phyloP scores from a whole-genome alignment of 768 basidiomycete species.

The Hygrophoropsis aurantiaca region DNA sequence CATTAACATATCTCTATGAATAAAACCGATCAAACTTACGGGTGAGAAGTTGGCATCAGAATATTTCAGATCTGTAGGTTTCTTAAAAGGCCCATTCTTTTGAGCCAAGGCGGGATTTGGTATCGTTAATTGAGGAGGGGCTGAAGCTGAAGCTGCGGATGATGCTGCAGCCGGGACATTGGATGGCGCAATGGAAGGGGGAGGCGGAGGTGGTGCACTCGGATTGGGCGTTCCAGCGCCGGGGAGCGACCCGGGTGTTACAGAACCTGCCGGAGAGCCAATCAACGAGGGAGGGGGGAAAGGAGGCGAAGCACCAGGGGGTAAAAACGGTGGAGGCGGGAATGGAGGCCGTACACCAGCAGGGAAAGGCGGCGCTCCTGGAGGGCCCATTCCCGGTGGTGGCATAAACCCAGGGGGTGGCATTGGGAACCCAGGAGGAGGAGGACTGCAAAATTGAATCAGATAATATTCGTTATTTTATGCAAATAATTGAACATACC shows the following conservation, averaged over 20 bases:
- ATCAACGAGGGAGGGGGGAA: constrained; percentile 24
- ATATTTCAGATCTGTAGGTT: constrained; percentile 72
- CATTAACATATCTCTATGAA: background rate
- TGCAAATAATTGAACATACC: constrained; percentile 38
- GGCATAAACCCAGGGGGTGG: constrained; percentile 43
- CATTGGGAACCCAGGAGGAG: constrained; percentile 55
- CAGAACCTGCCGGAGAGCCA: constrained; percentile 25
- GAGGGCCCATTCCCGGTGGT: constrained; percentile 35
- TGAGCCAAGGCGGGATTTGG: constrained; percentile 61
- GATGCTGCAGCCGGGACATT: constrained; percentile 19
- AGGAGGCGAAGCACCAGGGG: constrained; percentile 27
- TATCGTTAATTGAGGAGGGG: constrained; percentile 35
- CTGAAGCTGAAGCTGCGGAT: constrained; percentile 15
- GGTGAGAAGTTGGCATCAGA: constrained; percentile 77
- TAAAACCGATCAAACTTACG: constrained; percentile 40
- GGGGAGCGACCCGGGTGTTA: constrained; percentile 18
- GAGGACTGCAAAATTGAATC: constrained; percentile 32
- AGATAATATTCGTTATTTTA: constrained; percentile 14
- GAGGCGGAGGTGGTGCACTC: constrained; percentile 16
- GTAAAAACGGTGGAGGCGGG: constrained; percentile 35
- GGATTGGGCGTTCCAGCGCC: constrained; percentile 4
- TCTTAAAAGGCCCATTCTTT: constrained; percentile 74
- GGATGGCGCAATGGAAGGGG: constrained; percentile 10
- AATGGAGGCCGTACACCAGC: constrained; percentile 35
- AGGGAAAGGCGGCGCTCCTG: constrained; percentile 36